Conservation (phyloP, 164 flowering plant species). For the Umbilicus rupestris region DNA sequence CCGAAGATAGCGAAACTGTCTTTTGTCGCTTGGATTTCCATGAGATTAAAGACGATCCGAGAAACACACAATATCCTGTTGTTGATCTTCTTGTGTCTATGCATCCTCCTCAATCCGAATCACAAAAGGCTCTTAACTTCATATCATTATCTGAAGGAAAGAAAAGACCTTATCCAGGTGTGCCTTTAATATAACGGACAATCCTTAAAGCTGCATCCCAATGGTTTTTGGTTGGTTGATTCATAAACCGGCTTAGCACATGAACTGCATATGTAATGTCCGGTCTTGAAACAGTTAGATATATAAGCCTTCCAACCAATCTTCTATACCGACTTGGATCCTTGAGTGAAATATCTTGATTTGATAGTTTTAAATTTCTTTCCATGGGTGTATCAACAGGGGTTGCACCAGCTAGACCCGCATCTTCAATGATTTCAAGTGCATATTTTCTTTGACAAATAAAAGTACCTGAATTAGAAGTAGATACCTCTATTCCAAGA, state of each 20-base stretch:
- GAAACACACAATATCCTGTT: not conserved
- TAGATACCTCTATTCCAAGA: not conserved
- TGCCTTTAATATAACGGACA: not conserved
- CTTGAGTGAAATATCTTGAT: not conserved
- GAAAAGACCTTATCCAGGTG: not conserved
- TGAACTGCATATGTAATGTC: not conserved
- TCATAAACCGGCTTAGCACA: not conserved
- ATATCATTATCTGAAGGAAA: not conserved
- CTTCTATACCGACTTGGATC: not conserved
- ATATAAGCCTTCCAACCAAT: not conserved
- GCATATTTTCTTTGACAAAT: slow-evolving; percentile 6
- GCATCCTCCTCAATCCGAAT: not conserved
- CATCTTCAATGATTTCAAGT: slow-evolving; percentile 4
- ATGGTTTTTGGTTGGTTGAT: not conserved
- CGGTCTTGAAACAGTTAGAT: not conserved
- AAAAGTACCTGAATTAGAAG: not conserved
- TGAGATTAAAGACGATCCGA: too few species aligned
- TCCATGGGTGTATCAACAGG: not conserved
- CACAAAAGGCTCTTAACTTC: not conserved
- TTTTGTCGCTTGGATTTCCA: not conserved
- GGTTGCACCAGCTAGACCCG: not conserved
- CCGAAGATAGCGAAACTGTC: not conserved
- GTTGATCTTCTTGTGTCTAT: not conserved
- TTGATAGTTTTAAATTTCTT: not conserved
- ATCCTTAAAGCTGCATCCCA: not conserved